Evolutionary conservation across 164 flowering plant species (phyloP).

Genomic region (Tinospora cordifolia): DNA sequence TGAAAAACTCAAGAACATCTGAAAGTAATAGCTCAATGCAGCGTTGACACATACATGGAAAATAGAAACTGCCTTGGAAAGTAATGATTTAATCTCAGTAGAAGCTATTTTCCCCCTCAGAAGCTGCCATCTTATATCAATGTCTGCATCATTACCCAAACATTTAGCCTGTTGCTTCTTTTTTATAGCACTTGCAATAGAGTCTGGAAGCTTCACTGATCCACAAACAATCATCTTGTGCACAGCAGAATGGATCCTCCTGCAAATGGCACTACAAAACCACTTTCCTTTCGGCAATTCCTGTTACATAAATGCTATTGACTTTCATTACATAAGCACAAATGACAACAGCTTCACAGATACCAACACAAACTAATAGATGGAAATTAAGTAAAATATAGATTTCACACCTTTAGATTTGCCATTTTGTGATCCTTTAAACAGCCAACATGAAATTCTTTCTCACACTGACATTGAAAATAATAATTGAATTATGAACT

Average conservation of each 20-base stretch:
- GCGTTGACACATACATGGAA: slow-evolving; percentile 57
- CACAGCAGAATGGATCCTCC: slow-evolving; percentile 44
- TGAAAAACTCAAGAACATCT: no score
- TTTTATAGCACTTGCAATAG: slow-evolving; percentile 33
- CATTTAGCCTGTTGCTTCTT: slow-evolving; percentile 35
- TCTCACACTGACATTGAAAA: slow-evolving; percentile 65
- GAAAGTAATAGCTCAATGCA: neutral
- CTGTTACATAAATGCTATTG: slow-evolving; percentile 31
- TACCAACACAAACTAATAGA: neutral
- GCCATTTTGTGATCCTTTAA: slow-evolving; percentile 55
- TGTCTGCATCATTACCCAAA: slow-evolving; percentile 10
- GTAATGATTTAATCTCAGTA: slow-evolving; percentile 42
- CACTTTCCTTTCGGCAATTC: slow-evolving; percentile 82
- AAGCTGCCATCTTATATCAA: slow-evolving; percentile 72
- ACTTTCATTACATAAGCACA: slow-evolving; percentile 1
- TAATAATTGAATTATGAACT: neutral
- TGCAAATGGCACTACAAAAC: slow-evolving; percentile 73
- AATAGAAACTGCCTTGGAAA: slow-evolving; percentile 60
- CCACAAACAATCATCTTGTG: slow-evolving; percentile 44
- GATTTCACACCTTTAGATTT: slow-evolving; percentile 52
- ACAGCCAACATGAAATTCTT: slow-evolving; percentile 86
- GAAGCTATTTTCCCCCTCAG: slow-evolving; percentile 48
- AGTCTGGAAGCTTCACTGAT: slow-evolving; percentile 45
- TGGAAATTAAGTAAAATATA: neutral
- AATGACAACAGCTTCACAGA: neutral